phyloP scores from a whole-genome alignment of 2,329 filamentous ascomycete genomes.

The Fusarium redolens region DNA sequence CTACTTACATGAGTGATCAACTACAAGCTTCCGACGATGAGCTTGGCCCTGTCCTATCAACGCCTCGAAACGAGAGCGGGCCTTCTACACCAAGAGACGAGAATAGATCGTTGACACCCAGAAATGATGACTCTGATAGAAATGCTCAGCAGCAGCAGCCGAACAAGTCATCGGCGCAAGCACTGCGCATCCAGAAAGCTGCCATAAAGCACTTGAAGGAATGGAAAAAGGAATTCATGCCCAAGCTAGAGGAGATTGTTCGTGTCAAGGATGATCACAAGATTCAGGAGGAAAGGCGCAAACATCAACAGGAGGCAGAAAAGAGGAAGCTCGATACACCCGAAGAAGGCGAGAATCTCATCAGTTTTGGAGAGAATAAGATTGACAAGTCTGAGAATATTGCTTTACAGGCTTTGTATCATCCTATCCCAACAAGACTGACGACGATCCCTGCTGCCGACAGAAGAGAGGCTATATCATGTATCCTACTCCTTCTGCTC shows the following conservation, averaged over 20 bases:
- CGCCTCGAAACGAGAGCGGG: conserved; percentile 22
- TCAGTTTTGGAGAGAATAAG: conserved; percentile 53
- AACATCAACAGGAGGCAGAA: conserved; percentile 57
- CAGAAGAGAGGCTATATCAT: conserved; percentile 73
- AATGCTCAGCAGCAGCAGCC: conserved; percentile 31
- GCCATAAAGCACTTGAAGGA: conserved; percentile 77
- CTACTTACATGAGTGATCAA: conserved; percentile 64
- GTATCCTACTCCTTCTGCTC: conserved; percentile 75
- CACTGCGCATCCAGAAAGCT: conserved; percentile 56
- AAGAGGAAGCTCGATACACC: conserved; percentile 51
- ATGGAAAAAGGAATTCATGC: conserved; percentile 80
- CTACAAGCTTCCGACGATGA: conserved; percentile 55
- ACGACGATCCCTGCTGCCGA: conserved; percentile 68
- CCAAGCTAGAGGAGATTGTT: conserved; percentile 75
- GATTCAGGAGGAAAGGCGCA: conserved; percentile 59
- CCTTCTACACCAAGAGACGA: conserved; percentile 20
- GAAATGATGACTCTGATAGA: conserved; percentile 17
- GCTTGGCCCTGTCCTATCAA: conserved; percentile 45
- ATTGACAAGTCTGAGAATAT: conserved; percentile 54
- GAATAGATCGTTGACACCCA: conserved; percentile 3
- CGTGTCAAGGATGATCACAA: conserved; percentile 61
- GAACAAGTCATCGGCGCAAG: conserved; percentile 40
- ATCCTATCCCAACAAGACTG: conserved; percentile 64
- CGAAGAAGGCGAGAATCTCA: conserved; percentile 53
- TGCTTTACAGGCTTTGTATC: conserved; percentile 63